Evolutionary conservation across 2,329 filamentous ascomycete genomes (phyloP), one percentile per base, ranked within the genome.

Genomic region (Annulohypoxylon truncatum): DNA sequence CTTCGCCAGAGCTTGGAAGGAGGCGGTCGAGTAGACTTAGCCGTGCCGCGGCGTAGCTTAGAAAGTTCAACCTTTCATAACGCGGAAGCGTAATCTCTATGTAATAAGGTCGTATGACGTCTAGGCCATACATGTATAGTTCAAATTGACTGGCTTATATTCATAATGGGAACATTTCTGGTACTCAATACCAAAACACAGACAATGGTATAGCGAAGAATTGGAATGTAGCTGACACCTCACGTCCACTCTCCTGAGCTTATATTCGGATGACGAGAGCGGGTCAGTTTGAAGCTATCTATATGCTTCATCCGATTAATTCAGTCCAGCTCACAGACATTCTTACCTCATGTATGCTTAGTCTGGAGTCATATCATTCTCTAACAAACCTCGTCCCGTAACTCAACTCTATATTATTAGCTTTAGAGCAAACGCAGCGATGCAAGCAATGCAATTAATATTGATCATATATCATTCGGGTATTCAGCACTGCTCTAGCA

Each of bases 11-110:
- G 6, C 18, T 52, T 15, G 55, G 72, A 53, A 50, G 76, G 75
- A 55, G 73, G 70, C 58, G 76, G 55, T 63, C 78, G 61, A 35
- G 69, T 56, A 63, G 74, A 71, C 67, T 77, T 1, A 72, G 52
- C 33, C 70, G 71, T 54, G 29, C 46, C 29, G 40, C 33, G 18
- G 68, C 71, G 3, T 73, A 52, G 65, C 13, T 7, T 9, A 4
- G 38, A 31, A 28, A 12, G 20, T 13, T 29, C 22, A 42, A 44
- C 4, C 12, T 28, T 40, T 2, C 13, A 40, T 35, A 28, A 13
- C 33, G 22, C 5, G 42, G 22, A 22, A 44, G 13, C 12, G n/a
- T 24, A 6, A 24, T 24, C 15, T 7, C 7, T 28, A 28, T 28
- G 26, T 28, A 4, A 7, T 7, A 28, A 28, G 4, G 26, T 28